phyloP scores from a whole-genome alignment of 2,329 filamentous ascomycete species.

The Tolypocladium inflatum region DNA sequence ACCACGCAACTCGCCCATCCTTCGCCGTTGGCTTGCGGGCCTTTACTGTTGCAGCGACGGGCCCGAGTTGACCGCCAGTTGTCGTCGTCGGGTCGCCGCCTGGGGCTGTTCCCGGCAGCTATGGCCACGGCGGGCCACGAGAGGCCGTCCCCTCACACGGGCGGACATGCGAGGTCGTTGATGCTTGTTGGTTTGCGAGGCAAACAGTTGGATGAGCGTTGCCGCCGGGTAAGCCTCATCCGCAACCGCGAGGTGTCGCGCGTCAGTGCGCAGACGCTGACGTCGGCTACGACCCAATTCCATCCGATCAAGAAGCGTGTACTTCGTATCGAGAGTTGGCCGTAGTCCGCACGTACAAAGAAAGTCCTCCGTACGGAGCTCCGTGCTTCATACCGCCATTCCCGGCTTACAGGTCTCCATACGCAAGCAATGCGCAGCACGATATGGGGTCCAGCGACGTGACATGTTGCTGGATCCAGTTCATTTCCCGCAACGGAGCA shows the following conservation, averaged over 20 bases:
- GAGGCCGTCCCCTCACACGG: neutral
- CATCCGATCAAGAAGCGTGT: neutral
- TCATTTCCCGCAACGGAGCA: neutral
- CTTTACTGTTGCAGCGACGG: neutral
- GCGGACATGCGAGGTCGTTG: neutral
- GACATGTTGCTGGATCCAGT: neutral
- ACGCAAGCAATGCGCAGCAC: neutral
- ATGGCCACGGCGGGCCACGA: neutral
- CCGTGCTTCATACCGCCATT: neutral
- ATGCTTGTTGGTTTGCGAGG: neutral
- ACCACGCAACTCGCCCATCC: neutral
- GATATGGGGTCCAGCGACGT: neutral
- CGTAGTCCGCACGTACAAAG: neutral
- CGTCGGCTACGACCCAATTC: neutral
- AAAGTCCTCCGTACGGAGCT: neutral
- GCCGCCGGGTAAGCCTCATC: slow-evolving; percentile 2
- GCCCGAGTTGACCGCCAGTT: slow-evolving; percentile 7
- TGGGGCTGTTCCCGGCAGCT: neutral
- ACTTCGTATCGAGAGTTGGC: neutral
- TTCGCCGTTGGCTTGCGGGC: neutral
- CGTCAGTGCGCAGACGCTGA: slow-evolving; percentile 1
- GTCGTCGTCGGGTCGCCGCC: neutral
- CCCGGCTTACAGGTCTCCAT: neutral
- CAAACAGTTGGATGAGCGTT: neutral
- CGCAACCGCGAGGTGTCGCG: neutral